Percentiles rank a stretch among this genome's conserved stretches.
phyloP scores from a whole-genome alignment of 2,329 filamentous ascomycete species.

The Helotiales sp. region DNA sequence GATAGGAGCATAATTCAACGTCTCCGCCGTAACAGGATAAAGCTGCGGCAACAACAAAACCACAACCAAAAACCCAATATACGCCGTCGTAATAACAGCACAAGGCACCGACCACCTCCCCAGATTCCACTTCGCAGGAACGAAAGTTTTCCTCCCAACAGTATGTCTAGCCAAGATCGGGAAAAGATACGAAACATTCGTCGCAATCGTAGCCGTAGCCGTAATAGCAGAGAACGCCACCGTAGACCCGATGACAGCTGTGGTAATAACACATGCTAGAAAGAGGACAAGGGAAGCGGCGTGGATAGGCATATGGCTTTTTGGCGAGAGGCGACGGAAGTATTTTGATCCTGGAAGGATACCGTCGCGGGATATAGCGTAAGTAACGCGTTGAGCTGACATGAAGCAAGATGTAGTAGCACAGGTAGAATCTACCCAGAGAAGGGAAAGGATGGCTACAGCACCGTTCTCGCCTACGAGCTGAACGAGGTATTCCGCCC shows the following conservation, averaged over 20 bases:
- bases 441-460: constrained; percentile 36
- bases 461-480: constrained; percentile 38
- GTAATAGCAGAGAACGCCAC: constrained; percentile 41
- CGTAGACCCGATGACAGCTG: constrained; percentile 38
- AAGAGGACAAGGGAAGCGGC: constrained; percentile 37
- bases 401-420: constrained; percentile 40
- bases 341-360: constrained; percentile 40
- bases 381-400: constrained; percentile 41
- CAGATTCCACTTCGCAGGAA: constrained; percentile 39
- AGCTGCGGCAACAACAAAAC: constrained; percentile 40
- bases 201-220: constrained; percentile 40
- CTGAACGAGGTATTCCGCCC: constrained; percentile 41
- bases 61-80: constrained; percentile 39
- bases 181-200: constrained; percentile 41
- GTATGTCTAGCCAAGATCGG: constrained; percentile 41
- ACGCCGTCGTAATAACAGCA: constrained; percentile 33
- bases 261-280: constrained; percentile 37
- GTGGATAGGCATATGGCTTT: constrained; percentile 38
- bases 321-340: constrained; percentile 36
- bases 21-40: constrained; percentile 39
- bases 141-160: constrained; percentile 36
- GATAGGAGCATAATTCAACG: constrained; percentile 42
- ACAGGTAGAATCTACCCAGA: constrained; percentile 41
- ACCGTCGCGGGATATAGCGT: constrained; percentile 41
- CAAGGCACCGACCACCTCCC: constrained; percentile 32